phyloP scores from a whole-genome alignment of 768 basidiomycete species.

The Panus rudis region DNA sequence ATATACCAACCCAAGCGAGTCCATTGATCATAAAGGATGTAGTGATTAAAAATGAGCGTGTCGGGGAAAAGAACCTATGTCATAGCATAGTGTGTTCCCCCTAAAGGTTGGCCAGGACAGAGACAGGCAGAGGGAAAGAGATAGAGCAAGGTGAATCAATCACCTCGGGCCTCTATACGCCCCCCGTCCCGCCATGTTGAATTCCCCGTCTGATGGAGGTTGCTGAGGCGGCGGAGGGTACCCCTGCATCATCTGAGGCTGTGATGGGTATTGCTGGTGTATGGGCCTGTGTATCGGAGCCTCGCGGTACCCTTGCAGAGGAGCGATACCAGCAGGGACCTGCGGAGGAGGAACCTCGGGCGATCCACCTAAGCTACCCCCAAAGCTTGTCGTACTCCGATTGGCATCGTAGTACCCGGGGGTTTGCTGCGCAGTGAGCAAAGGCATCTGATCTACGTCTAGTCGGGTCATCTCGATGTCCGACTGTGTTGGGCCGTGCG shows the following conservation, averaged over 20 bases:
- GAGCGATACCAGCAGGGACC: conserved; percentile 30
- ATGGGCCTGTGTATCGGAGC: conserved; percentile 61
- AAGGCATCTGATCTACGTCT: conserved; percentile 51
- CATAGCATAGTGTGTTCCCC: not conserved
- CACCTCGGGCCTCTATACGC: conserved; percentile 16
- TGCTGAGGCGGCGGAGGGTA: conserved; percentile 17
- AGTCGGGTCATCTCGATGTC: conserved; percentile 52
- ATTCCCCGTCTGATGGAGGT: conserved; percentile 10
- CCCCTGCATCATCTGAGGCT: conserved; percentile 5
- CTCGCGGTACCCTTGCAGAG: conserved; percentile 41
- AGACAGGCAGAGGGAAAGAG: too few relatives aligned
- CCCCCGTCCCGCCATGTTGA: conserved; percentile 27
- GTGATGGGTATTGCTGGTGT: conserved; percentile 44
- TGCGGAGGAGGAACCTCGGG: conserved; percentile 14
- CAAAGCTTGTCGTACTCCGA: conserved; percentile 12
- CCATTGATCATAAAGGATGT: too few relatives aligned
- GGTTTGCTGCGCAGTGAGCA: conserved; percentile 32
- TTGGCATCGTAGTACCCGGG: conserved; percentile 18
- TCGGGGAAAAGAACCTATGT: not conserved
- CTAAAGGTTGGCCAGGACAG: too few relatives aligned
- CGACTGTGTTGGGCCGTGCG: conserved; percentile 32
- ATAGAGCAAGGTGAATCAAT: conserved; percentile 1
- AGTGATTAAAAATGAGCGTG: not conserved
- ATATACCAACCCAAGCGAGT: too few relatives aligned
- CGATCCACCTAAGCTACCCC: not conserved